Base-by-base conservation (phyloP, 768 basidiomycete species). In the Suillus placidus region DNA sequence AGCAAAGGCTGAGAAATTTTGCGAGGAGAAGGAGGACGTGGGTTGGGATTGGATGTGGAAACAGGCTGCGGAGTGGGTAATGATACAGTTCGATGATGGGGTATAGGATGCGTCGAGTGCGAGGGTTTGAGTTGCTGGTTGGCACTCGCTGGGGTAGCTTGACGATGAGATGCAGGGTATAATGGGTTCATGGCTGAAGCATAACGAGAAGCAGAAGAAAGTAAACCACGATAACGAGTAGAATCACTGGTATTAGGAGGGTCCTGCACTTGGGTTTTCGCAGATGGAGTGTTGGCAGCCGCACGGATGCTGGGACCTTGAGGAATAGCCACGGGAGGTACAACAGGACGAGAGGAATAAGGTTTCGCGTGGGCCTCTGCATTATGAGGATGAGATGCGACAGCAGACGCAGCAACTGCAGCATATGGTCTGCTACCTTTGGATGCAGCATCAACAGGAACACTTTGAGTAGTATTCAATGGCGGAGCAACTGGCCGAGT, bases 1-100 rank as follows among this genome's bases (percentile, higher is more conserved):
- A 71, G 30, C 2, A 74, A 71, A 51, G 73, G 74, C 9, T 79
- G 76, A 49, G 71, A 70, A 61, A 64, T 58, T 66, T 75, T 76
- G 56, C 70, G 74, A 43, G 75, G 77, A 37, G 75, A 73, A 14
- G 70, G 68, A 16, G 74, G 75, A 32, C 68, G 72, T 65, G 66
- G 1, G 13, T 47, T 42, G 20, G 26, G 16, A n/a, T 26, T 74
- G 8, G 35, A 58, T 14, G 66, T 47, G 7, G 70, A 58, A 45
- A 70, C 68, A 57, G 64, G 62, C 6, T 74, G 51, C 51, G 71
- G 55, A 14, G 64, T 66, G 43, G 80, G 82, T 54, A 80, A 62
- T 32, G 81, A 82, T 70, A 70, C 74, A 66, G 77, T 71, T 66
- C 79, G 80, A 35, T 79, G 67, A 64, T 82, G 82, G 54, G 55